Evolutionary conservation across 1,284 basidiomycete species (phyloP).

Genomic region (Phlebopus sp.): DNA sequence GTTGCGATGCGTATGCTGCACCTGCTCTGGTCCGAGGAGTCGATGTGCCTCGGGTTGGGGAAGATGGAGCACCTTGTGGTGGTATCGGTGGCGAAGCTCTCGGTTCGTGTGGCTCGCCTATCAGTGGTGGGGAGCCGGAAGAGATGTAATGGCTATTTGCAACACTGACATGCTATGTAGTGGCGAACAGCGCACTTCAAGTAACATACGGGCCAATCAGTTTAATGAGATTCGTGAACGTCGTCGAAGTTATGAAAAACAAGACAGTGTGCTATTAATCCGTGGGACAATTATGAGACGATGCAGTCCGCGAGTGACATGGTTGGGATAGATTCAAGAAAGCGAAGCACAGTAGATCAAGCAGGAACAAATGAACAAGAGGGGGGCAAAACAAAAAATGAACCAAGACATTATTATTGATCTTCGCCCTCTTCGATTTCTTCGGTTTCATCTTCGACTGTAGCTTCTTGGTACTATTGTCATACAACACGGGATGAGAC

Average conservation of each 20-base stretch:
- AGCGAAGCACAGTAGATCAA: background rate
- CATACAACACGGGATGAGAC: background rate
- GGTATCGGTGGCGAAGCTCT: background rate
- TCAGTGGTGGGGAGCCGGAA: too few species aligned
- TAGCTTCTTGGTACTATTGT: constrained; percentile 30
- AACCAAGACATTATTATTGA: constrained; percentile 17
- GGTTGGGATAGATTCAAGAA: constrained; percentile 7
- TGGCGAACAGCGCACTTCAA: too few species aligned
- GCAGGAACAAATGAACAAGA: background rate
- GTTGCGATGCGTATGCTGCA: background rate
- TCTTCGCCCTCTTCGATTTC: constrained; percentile 14
- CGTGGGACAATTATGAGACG: too few species aligned
- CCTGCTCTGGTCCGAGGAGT: background rate
- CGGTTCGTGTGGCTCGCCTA: background rate
- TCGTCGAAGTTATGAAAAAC: background rate
- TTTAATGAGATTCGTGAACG: background rate
- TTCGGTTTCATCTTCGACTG: constrained; percentile 16
- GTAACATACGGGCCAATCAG: background rate
- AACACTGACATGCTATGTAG: too few species aligned
- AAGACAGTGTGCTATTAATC: too few species aligned
- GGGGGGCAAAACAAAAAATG: background rate
- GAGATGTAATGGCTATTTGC: too few species aligned
- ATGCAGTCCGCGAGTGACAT: constrained; percentile 14
- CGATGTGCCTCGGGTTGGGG: background rate
- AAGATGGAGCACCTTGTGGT: background rate